Base-by-base conservation (phyloP, 805 yeast genomes). In the Yueomyces sinensis region DNA sequence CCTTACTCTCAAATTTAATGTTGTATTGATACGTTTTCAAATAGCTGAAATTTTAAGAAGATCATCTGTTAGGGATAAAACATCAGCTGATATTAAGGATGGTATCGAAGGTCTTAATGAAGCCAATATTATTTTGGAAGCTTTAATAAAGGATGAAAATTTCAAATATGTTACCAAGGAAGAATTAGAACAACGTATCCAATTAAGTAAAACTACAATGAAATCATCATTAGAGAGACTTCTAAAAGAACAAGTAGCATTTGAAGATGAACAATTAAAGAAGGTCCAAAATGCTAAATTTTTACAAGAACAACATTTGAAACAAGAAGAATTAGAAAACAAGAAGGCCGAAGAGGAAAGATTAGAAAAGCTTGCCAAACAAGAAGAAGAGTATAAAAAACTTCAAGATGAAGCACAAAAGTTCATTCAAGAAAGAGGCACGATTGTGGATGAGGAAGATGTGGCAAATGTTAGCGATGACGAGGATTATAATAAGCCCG, bases 151-250 rank as follows among this genome's bases (percentile, higher is more conserved):
- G 17, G 58, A 61, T 32, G 42, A 46, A 17, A 42, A 39, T 14
- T 68, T 70, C 44, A 77, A 93, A 9, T 94, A 95, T 24, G 82
- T 74, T 52, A 79, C 93, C 2, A 66, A 79, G 19, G 73, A 73
- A 15, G 95, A 87, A 42, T 64, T 91, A 44, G 78, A 76, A 47
- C 78, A 86, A 44, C 76, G 96, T 59, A 89, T 91, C n/a, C 71
- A 72, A 44, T 70, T 84, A 69, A 95, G 94, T 52, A 67, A 74
- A 33, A 72, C 76, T 37, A 81, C 95, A 0, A 65, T 86, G 52
- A 64, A 71, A 41, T 75, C 72, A 38, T 79, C 86, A 51, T 66
- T 91, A 42, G 80, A 70, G 44, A 71, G 77, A 39, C 72, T 77
- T 20, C 61, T 80, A 34, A 73, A 68, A 18, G 89, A 82, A 43